A percentile compares a stretch with the other conserved stretches of the same genome.
phyloP scores from a whole-genome alignment of 164 flowering plant species.

The Magnolia kwangsiensis region DNA sequence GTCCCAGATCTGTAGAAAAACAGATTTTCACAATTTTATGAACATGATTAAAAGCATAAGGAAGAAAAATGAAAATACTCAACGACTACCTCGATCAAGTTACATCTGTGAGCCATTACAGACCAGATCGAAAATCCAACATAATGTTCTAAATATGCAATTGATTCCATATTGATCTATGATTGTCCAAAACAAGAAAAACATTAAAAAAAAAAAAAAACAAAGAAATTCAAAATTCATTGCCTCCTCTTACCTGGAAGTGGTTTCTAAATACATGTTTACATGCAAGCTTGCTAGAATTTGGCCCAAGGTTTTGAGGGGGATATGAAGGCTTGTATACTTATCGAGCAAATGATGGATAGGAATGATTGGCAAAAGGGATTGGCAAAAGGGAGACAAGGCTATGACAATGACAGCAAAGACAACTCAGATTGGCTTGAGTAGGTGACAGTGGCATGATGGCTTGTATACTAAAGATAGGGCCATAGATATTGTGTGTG shows the following conservation, averaged over 20 bases:
- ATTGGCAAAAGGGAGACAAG: too few species aligned
- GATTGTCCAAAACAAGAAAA: background rate
- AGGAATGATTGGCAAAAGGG: too few species aligned
- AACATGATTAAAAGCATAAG: background rate
- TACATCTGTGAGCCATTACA: background rate
- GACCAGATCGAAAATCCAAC: background rate
- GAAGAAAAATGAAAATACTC: background rate
- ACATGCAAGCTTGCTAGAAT: background rate
- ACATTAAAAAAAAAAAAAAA: too few species aligned
- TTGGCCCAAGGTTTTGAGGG: background rate
- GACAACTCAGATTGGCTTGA: too few species aligned
- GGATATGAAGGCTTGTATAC: too few species aligned
- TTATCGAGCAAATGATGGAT: too few species aligned
- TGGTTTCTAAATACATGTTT: background rate
- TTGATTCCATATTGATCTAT: background rate
- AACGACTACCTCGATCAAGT: background rate
- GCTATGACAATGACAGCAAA: too few species aligned
- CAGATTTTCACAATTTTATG: background rate
- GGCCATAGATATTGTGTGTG: too few species aligned
- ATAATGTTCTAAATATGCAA: background rate
- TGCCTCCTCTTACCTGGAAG: too few species aligned
- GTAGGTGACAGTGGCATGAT: too few species aligned
- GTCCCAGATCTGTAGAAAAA: constrained; percentile 57
- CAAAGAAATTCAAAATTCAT: background rate
- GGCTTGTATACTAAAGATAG: too few species aligned